Percentiles rank a stretch among this genome's conserved stretches.
These are phyloP conservation scores for Jimgerdemannia lactiflua DNA, from an alignment of 192 early-diverging fungal genomes.

Conservation along the genomic window DNA sequence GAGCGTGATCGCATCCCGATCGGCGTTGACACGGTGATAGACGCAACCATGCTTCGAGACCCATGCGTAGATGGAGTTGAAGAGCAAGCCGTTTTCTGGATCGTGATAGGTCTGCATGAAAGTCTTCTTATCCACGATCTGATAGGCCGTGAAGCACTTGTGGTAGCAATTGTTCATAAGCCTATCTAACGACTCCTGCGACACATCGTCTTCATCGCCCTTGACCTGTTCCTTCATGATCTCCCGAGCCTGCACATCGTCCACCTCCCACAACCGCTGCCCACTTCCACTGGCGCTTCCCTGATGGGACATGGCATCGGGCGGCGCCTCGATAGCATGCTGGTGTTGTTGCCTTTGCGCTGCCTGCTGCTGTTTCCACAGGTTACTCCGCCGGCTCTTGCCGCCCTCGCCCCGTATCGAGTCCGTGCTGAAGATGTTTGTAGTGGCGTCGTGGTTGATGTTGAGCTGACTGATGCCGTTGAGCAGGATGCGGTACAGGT, in stretches of 20 bases:
- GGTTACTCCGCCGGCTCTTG: background rate
- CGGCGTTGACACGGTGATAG: slow-evolving; percentile 24
- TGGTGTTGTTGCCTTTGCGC: background rate
- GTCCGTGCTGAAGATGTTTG: slow-evolving; percentile 33
- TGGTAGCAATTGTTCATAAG: slow-evolving; percentile 31
- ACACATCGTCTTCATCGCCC: slow-evolving; percentile 17
- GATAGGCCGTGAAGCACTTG: slow-evolving; percentile 33
- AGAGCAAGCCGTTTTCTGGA: slow-evolving; percentile 14
- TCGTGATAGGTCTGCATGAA: slow-evolving; percentile 20
- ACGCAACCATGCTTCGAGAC: slow-evolving; percentile 35
- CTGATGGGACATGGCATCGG: background rate
- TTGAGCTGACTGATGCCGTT: slow-evolving; percentile 40
- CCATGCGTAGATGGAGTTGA: slow-evolving; percentile 40
- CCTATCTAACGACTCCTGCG: slow-evolving; percentile 21
- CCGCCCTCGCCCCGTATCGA: slow-evolving; percentile 22
- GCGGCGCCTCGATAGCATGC: slow-evolving; percentile 3
- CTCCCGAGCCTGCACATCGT: slow-evolving; percentile 30
- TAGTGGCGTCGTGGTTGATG: slow-evolving; percentile 33
- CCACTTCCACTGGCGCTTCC: slow-evolving; percentile 5
- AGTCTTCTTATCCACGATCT: slow-evolving; percentile 27
- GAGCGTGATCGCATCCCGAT: slow-evolving; percentile 23
- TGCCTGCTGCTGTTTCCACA: slow-evolving; percentile 5
- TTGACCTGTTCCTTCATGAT: slow-evolving; percentile 27
- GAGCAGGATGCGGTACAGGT: slow-evolving; percentile 34
- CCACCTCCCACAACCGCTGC: slow-evolving; percentile 33